A percentile compares a stretch with the other conserved stretches of the same genome.
Conservation (phyloP, 768 basidiomycete species). For the Gymnopilus junonius region DNA sequence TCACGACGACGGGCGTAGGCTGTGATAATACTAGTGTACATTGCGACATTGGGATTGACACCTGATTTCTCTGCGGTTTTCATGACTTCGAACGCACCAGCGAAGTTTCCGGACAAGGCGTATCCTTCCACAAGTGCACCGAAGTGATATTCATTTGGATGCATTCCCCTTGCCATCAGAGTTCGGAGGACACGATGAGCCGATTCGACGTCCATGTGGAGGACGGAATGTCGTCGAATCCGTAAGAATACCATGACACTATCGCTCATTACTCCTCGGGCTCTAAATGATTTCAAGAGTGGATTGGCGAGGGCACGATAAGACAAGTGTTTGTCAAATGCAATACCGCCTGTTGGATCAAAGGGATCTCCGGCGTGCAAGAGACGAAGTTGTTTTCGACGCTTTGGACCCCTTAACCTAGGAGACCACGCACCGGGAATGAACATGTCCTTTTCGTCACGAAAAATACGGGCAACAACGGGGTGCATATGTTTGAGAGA, state of each 20-base stretch:
- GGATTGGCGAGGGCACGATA: conserved; percentile 31
- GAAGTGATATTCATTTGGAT: conserved; percentile 75
- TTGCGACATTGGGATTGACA: conserved; percentile 62
- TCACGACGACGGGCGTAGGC: conserved; percentile 68
- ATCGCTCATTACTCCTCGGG: conserved; percentile 59
- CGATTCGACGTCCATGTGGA: conserved; percentile 51
- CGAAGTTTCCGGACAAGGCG: conserved; percentile 58
- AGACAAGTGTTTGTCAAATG: conserved; percentile 32
- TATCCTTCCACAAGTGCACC: conserved; percentile 81
- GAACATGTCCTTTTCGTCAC: conserved; percentile 50
- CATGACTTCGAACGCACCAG: conserved; percentile 60
- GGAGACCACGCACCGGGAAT: conserved; percentile 49
- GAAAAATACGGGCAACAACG: conserved; percentile 57
- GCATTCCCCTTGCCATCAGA: conserved; percentile 71
- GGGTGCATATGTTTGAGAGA: conserved; percentile 63
- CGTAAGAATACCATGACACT: conserved; percentile 61
- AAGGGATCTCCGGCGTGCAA: conserved; percentile 33
- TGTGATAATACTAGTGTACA: conserved; percentile 79
- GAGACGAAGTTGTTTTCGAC: conserved; percentile 6
- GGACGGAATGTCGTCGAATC: conserved; percentile 62
- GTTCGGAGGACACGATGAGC: conserved; percentile 59
- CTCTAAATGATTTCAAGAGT: conserved; percentile 49
- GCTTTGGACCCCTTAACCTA: conserved; percentile 24
- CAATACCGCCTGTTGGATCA: conserved; percentile 56
- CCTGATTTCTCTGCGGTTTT: conserved; percentile 51